Base-by-base conservation (phyloP, 2,329 filamentous ascomycete genomes). In the Hypoxylon sp. region DNA sequence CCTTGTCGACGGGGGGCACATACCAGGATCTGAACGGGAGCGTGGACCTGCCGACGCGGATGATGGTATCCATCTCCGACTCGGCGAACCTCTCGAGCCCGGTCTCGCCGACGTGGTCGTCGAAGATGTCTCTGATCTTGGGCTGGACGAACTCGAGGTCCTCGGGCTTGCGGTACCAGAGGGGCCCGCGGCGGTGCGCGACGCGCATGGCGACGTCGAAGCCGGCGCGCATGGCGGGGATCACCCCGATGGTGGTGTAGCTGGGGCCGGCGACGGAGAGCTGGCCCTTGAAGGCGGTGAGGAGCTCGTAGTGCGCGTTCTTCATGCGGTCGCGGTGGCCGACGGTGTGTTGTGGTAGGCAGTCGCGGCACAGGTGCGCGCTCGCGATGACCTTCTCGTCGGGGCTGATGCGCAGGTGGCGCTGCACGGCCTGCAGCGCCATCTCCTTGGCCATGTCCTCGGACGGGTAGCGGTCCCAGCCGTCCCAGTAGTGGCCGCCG, bases 401-500 rank as follows among this genome's bases (percentile, higher is more conserved):
- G 0, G 75, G 70, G 17, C 81, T 84, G 76, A 98, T 93, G 63
- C 85, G 85, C 4, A 98, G 83, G 75, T 98, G 94, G 19, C 93
- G 86, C 68, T 86, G 81, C 1, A 98, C 82, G 5, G 97, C 83
- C 1, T 83, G 80, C 67, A 87, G 87, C 34, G 94, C 93, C 86
- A 95, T 91, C 5, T 80, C 76, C 25, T 92, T 81, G 14, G 89
- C 93, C 71, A 92, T 86, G 13, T 90, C 83, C 67, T 90, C 85
- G 55, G 86, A 82, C 0, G 93, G 94, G 63, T 87, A 79, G 74
- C 52, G 75, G 49, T 71, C 75, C 82, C 86, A 89, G 63, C 83
- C 86, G 77, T 93, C 86, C 93, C 93, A 98, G 87, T 93, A 93
- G 80, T 98, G 94, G 1, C 96, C 96, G 65, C 96, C 96, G 62